phyloP scores from a whole-genome alignment of 2,329 filamentous ascomycete species.

The Helotiales sp. region DNA sequence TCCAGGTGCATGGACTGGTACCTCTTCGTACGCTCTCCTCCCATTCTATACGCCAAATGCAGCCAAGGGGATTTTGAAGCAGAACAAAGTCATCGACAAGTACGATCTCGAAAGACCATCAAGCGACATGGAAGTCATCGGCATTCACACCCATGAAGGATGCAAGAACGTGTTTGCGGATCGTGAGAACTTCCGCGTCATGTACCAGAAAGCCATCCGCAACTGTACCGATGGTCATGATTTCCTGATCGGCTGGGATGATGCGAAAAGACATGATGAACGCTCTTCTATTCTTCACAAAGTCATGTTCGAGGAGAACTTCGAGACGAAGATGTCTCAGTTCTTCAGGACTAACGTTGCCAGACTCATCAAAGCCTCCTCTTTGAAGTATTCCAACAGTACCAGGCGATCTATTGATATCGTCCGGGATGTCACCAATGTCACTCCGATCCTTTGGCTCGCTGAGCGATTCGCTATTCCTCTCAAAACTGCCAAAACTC shows the following conservation, averaged over 20 bases:
- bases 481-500: conserved; percentile 65
- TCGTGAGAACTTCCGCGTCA: conserved; percentile 53
- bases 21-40: conserved; percentile 53
- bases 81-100: conserved; percentile 51
- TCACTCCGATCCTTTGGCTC: conserved; percentile 61
- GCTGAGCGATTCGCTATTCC: conserved; percentile 57
- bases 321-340: conserved; percentile 49
- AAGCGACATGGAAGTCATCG: conserved; percentile 49
- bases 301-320: conserved; percentile 50
- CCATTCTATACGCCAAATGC: conserved; percentile 58
- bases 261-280: conserved; percentile 48
- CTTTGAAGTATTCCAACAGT: conserved; percentile 51
- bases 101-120: conserved; percentile 52
- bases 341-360: conserved; percentile 51
- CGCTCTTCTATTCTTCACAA: conserved; percentile 52
- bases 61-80: conserved; percentile 51
- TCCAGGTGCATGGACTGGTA: conserved; percentile 54
- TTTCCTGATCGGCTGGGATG: conserved; percentile 53
- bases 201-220: conserved; percentile 51
- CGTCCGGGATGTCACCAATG: conserved; percentile 60
- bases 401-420: conserved; percentile 53
- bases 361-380: conserved; percentile 52
- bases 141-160: conserved; percentile 55
- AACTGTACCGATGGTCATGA: conserved; percentile 52
- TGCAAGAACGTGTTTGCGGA: conserved; percentile 57